A percentile compares a stretch with the other conserved stretches of the same genome.
These are phyloP conservation scores for Entomortierella lignicola DNA, from an alignment of 192 early-diverging fungal species.

Conservation along the genomic window DNA sequence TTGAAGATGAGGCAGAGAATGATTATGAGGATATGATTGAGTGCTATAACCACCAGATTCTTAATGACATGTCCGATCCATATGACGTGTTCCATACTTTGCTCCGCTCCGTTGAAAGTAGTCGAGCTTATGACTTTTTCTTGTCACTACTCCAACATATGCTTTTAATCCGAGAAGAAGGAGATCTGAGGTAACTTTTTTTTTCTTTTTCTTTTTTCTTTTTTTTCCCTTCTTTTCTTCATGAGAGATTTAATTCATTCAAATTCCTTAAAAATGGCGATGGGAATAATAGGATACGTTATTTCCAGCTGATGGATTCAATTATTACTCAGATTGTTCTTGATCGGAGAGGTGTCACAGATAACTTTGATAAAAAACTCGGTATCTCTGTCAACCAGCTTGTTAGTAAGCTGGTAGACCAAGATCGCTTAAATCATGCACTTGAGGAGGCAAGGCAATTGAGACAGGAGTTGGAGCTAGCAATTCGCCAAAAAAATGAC, in stretches of 20 bases:
- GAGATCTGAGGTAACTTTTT: constrained; percentile 58
- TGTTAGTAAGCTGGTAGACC: constrained; percentile 80
- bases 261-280: background rate
- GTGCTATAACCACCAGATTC: constrained; percentile 68
- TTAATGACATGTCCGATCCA: constrained; percentile 76
- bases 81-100: constrained; percentile 81
- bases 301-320: constrained; percentile 84
- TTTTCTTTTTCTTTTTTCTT: too few species aligned
- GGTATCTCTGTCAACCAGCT: constrained; percentile 77
- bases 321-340: constrained; percentile 82
- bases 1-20: constrained; percentile 72
- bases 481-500: constrained; percentile 75
- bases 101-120: constrained; percentile 76
- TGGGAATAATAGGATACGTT: constrained; percentile 65
- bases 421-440: constrained; percentile 76
- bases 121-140: constrained; percentile 77
- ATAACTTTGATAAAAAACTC: constrained; percentile 69
- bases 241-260: too few species aligned
- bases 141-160: constrained; percentile 80
- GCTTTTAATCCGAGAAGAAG: constrained; percentile 76
- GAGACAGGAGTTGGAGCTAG: constrained; percentile 72
- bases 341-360: constrained; percentile 71
- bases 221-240: too few species aligned
- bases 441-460: constrained; percentile 75
- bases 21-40: constrained; percentile 64